These are phyloP conservation scores for Candida quercuum DNA, from an alignment of 805 yeast genomes.

Conservation along the genomic window DNA sequence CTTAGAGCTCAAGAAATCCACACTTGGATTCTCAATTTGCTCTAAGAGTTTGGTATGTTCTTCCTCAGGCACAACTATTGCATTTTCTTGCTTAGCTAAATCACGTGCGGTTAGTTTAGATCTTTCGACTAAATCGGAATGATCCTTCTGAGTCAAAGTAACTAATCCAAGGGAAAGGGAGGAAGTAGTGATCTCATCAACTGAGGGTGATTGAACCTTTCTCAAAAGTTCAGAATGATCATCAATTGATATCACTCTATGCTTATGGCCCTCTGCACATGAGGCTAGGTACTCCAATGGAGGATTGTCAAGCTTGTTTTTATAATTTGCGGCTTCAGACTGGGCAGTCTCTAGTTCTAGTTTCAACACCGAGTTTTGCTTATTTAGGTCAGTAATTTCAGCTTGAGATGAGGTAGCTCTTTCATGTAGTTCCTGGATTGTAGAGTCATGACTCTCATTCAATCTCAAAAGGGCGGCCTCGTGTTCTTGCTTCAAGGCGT, in stretches of 20 bases:
- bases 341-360: too few relatives aligned
- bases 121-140: conserved; percentile 2
- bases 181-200: neutral
- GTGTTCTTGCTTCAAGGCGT: neutral
- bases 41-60: conserved; percentile 7
- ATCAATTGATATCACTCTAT: neutral
- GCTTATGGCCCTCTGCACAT: neutral
- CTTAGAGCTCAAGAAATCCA: conserved; percentile 14
- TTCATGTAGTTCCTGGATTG: too few relatives aligned
- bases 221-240: neutral
- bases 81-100: conserved; percentile 2
- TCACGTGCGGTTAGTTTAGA: conserved; percentile 2
- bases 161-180: conserved; percentile 7
- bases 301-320: neutral
- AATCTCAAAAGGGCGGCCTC: neutral
- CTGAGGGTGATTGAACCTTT: neutral
- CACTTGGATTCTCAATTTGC: conserved; percentile 5
- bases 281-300: neutral
- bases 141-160: conserved; percentile 1
- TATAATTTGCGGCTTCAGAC: too few relatives aligned
- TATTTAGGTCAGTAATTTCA: too few relatives aligned
- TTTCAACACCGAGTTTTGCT: too few relatives aligned
- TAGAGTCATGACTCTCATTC: neutral
- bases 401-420: too few relatives aligned
- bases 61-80: conserved; percentile 2